Conservation (phyloP, 2,329 filamentous ascomycete genomes). For the Fusarium agapanthi region DNA sequence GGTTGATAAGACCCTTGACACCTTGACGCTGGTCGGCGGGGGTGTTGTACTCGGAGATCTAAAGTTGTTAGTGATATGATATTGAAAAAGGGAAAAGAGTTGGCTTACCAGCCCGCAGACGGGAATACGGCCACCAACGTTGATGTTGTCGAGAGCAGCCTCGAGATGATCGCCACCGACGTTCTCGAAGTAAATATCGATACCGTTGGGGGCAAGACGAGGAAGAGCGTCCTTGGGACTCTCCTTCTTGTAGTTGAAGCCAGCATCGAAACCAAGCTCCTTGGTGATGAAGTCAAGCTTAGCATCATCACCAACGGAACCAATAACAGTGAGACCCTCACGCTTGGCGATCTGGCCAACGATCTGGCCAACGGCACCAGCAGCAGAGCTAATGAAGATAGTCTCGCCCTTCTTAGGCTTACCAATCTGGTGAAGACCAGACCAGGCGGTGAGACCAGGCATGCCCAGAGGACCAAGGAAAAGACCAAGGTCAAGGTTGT, state of each 20-base stretch:
- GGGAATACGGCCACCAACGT: constrained; percentile 71
- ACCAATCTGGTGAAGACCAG: constrained; percentile 72
- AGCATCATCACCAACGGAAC: constrained; percentile 80
- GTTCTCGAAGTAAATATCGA: constrained; percentile 73
- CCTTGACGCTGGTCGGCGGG: constrained; percentile 64
- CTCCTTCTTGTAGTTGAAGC: constrained; percentile 92
- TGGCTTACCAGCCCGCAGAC: constrained; percentile 66
- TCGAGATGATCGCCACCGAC: constrained; percentile 63
- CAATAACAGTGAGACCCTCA: constrained; percentile 81
- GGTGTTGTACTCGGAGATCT: constrained; percentile 73
- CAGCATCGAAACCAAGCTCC: constrained; percentile 63
- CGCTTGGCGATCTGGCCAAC: constrained; percentile 87
- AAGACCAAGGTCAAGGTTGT: constrained; percentile 69
- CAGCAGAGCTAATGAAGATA: constrained; percentile 83
- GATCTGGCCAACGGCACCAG: constrained; percentile 82
- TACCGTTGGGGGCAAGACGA: constrained; percentile 76
- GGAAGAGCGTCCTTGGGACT: constrained; percentile 71
- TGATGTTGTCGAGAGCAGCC: constrained; percentile 58
- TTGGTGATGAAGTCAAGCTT: constrained; percentile 74
- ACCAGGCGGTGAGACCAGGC: constrained; percentile 74
- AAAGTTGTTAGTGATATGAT: neutral
- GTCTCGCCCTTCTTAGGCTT: constrained; percentile 73
- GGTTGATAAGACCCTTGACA: constrained; percentile 69
- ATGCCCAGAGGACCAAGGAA: constrained; percentile 76
- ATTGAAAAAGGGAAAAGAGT: fast-evolving